Evolutionary conservation across 2,329 filamentous ascomycete genomes (phyloP).

Genomic region (Lomentospora prolificans): DNA sequence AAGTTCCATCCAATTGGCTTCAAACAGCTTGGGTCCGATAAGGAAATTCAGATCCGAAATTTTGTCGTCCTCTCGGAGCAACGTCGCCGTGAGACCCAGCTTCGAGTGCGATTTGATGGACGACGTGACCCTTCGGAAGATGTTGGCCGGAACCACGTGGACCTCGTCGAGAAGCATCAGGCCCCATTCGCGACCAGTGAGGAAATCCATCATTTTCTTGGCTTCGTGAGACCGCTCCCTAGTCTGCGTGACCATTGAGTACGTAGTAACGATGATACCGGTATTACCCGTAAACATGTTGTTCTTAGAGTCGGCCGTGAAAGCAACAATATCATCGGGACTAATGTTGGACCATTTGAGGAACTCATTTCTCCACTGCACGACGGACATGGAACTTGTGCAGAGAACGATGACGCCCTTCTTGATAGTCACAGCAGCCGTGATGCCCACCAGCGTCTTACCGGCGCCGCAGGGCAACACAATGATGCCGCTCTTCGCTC

Average conservation of each 20-base stretch:
- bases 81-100: constrained; percentile 83
- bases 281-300: constrained; percentile 74
- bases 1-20: constrained; percentile 99
- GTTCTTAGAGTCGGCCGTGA: constrained; percentile 88
- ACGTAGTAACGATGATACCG: constrained; percentile 94
- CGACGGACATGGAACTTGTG: constrained; percentile 95
- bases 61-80: constrained; percentile 95
- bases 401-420: constrained; percentile 93
- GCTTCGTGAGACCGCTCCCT: constrained; percentile 83
- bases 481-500: constrained; percentile 95
- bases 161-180: constrained; percentile 96
- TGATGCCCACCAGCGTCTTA: constrained; percentile 97
- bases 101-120: constrained; percentile 93
- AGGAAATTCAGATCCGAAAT: constrained; percentile 96
- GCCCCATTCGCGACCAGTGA: constrained; percentile 86
- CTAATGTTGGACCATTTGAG: constrained; percentile 96
- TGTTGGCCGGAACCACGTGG: constrained; percentile 92
- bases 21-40: constrained; percentile 93
- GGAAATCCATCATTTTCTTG: constrained; percentile 95
- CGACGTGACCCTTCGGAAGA: constrained; percentile 89
- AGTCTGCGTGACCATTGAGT: constrained; percentile 96
- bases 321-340: constrained; percentile 85
- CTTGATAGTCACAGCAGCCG: constrained; percentile 93
- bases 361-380: constrained; percentile 95
- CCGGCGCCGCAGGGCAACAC: constrained; percentile 93